Conservation (phyloP, 768 basidiomycete species). For the Podaxis rugospora region DNA sequence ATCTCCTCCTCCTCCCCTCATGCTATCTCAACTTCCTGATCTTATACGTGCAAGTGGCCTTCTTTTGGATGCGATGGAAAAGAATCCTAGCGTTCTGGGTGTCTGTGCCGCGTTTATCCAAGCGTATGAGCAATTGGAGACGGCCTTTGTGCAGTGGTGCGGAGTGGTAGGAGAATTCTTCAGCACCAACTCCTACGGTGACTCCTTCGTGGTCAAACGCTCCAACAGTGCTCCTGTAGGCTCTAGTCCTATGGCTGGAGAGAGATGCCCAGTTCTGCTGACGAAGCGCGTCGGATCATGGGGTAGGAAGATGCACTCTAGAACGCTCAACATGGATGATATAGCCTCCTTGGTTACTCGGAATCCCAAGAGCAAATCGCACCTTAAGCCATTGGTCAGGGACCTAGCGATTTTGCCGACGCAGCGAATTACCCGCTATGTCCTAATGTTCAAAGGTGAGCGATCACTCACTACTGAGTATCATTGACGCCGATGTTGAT, state of each 20-base stretch:
- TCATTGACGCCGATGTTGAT: background rate
- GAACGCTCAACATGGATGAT: background rate
- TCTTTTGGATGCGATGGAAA: conserved; percentile 42
- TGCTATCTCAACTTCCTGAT: conserved; percentile 46
- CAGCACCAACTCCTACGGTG: background rate
- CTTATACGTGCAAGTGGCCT: conserved; percentile 47
- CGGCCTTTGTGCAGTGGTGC: conserved; percentile 57
- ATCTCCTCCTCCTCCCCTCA: conserved; percentile 43
- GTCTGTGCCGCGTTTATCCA: conserved; percentile 56
- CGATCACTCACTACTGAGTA: background rate
- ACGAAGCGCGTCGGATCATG: conserved; percentile 16
- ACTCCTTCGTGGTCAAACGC: background rate
- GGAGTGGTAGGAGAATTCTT: conserved; percentile 38
- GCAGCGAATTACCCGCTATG: conserved; percentile 62
- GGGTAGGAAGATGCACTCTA: conserved; percentile 14
- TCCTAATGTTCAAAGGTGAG: conserved; percentile 55
- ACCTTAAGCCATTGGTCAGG: conserved; percentile 30
- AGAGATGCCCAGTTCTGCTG: background rate
- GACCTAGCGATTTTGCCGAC: conserved; percentile 63
- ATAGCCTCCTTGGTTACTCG: background rate
- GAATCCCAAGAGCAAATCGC: conserved; percentile 3
- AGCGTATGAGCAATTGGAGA: conserved; percentile 45
- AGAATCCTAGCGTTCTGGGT: conserved; percentile 62
- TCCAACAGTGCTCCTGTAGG: conserved; percentile 1
- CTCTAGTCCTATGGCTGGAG: background rate